phyloP scores from a whole-genome alignment of 169 alveolate species.

The Plasmodium adleri region DNA sequence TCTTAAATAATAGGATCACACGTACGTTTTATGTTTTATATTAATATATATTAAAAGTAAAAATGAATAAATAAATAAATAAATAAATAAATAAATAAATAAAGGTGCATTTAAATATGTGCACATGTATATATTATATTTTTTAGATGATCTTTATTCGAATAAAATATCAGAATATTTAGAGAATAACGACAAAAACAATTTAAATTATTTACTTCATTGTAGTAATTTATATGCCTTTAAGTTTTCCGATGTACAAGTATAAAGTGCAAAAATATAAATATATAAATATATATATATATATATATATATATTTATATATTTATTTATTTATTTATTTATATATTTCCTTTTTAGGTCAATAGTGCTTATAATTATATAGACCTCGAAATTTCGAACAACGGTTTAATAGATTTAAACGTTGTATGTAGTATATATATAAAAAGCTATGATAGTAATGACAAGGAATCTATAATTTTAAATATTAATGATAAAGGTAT shows the following conservation, averaged over 20 bases:
- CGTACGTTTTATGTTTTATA: slow-evolving; percentile 15
- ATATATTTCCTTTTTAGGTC: slow-evolving; percentile 20
- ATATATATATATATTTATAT: neutral
- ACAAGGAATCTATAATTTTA: slow-evolving; percentile 4
- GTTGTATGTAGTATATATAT: slow-evolving; percentile 46
- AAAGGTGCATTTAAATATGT: neutral
- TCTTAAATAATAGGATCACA: slow-evolving; percentile 25
- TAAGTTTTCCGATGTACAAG: slow-evolving; percentile 62
- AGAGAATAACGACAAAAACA: slow-evolving; percentile 27
- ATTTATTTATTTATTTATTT: neutral
- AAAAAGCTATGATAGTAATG: slow-evolving; percentile 10
- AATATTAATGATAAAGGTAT: slow-evolving; percentile 34
- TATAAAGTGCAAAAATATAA: neutral
- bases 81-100: neutral
- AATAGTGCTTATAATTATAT: slow-evolving; percentile 50
- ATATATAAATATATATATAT: too few species aligned
- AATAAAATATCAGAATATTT: slow-evolving; percentile 21
- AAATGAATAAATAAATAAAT: neutral
- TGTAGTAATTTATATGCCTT: slow-evolving; percentile 33
- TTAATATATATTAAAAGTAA: too few species aligned
- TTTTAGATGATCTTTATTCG: slow-evolving; percentile 30
- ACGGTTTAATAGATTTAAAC: slow-evolving; percentile 46
- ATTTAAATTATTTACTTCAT: slow-evolving; percentile 37
- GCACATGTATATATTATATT: neutral
- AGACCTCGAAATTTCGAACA: slow-evolving; percentile 53